These are phyloP conservation scores for Lagenidium sp. DNA, from an alignment of 352 stramenopile genomes.

Conservation along the genomic window DNA sequence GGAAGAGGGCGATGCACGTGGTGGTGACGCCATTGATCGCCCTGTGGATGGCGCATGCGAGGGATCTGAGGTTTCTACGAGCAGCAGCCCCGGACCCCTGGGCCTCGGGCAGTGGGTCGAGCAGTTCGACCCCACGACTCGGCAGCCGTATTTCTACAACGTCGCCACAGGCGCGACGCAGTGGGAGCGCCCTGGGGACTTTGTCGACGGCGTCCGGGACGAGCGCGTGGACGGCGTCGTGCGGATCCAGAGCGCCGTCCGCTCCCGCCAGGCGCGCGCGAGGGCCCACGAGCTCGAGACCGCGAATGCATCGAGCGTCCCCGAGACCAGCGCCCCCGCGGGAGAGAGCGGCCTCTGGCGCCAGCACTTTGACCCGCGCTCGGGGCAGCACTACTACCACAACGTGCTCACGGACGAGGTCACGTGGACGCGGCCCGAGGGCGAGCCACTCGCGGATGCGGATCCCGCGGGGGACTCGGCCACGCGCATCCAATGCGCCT, in stretches of 20 bases:
- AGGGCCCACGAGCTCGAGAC: conserved; percentile 16
- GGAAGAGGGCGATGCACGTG: no score
- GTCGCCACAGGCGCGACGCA: conserved; percentile 20
- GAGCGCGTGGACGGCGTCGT: conserved; percentile 24
- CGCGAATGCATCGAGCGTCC: not conserved
- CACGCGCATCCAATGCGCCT: conserved; percentile 46
- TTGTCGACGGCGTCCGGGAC: conserved; percentile 20
- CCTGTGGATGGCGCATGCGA: no score
- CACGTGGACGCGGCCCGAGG: conserved; percentile 24
- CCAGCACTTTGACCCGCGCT: conserved; percentile 36
- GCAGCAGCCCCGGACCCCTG: no score
- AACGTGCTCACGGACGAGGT: conserved; percentile 20
- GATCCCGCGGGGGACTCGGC: conserved; percentile 24
- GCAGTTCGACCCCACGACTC: conserved; percentile 30
- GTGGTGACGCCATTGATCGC: no score
- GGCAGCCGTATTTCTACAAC: conserved; percentile 45
- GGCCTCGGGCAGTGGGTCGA: conserved; percentile 38
- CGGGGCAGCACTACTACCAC: conserved; percentile 18
- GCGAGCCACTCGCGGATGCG: conserved; percentile 8
- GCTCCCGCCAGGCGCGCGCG: conserved; percentile 29
- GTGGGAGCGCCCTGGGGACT: conserved; percentile 31
- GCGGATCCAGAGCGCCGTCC: conserved; percentile 47
- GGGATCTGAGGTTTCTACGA: no score
- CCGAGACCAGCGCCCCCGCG: no score
- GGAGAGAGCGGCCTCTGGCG: no score